Base-by-base conservation (phyloP, 495 filamentous ascomycete species). In the Daldinia loculata region DNA sequence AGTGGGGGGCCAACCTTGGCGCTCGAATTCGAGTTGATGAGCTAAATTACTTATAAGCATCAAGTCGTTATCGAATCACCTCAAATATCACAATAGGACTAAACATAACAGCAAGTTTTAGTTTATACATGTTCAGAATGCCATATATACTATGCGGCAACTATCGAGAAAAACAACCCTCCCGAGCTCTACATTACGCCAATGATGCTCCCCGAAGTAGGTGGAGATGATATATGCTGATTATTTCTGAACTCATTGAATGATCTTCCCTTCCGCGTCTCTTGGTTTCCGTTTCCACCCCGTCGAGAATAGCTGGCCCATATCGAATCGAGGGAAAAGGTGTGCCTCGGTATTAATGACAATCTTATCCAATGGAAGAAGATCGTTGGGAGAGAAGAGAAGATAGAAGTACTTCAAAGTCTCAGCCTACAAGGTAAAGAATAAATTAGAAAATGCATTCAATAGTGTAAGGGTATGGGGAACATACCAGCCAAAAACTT, bases 371-470 rank as follows among this genome's bases (percentile, higher is more conserved):
- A 98, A 83, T 9, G 94, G 92, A 52, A 98, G 83, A 56, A 98
- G 81, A 45, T 97, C 93, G 56, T 89, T 84, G 7, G 91, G 89
- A 24, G 92, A 95, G 80, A 99, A 99, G 53, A 98, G 85, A 29
- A 99, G 86, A 78, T 97, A 99, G 74, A 99, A 91, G 72, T 98
- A 99, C 81, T 99, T 99, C 41, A 99, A 84, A 38, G 96, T 99
- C 82, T 99, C 96, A 43, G 95, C 94, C 90, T 92, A 11, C 8
- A 63, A n/a, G 45, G 15, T 56, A 17, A 36, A 56, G 24, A 29
- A 32, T 57, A 66, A 61, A 27, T 76, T 59, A 60, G 52, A n/a
- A 38, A 1, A 27, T 27, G 51, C 19, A 64, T 64, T 24, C 63
- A 57, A 32, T 38, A 61, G 27, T 56, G n/a, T 27, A 50, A 43